phyloP scores from a whole-genome alignment of 1,139 yeast species.

The Magnusiomyces tetraspermus region DNA sequence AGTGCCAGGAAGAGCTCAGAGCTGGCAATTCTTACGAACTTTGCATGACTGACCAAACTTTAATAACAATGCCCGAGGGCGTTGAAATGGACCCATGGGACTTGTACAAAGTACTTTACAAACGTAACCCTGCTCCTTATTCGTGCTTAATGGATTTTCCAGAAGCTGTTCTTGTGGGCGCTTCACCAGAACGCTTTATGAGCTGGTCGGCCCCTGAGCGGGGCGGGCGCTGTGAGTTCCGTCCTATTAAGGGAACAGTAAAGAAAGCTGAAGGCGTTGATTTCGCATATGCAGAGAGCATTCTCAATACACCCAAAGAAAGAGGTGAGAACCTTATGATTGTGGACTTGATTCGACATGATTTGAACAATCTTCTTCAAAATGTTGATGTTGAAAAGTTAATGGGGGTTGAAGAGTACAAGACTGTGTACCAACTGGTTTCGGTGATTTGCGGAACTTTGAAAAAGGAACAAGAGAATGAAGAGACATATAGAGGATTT shows the following conservation, averaged over 20 bases:
- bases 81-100: slow-evolving; percentile 51
- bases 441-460: slow-evolving; percentile 73
- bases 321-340: slow-evolving; percentile 96
- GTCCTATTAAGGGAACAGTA: slow-evolving; percentile 97
- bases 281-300: slow-evolving; percentile 49
- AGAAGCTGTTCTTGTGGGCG: slow-evolving; percentile 56
- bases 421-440: slow-evolving; percentile 83
- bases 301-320: slow-evolving; percentile 81
- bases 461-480: slow-evolving; percentile 17
- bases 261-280: slow-evolving; percentile 42
- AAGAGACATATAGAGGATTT: slow-evolving; percentile 47
- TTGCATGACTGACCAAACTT: slow-evolving; percentile 77
- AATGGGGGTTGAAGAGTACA: slow-evolving; percentile 89
- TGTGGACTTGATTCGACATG: slow-evolving; percentile 91
- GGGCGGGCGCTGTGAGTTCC: slow-evolving; percentile 51
- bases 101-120: slow-evolving; percentile 61
- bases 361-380: slow-evolving; percentile 60
- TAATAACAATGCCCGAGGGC: slow-evolving; percentile 36
- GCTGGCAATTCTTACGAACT: slow-evolving; percentile 92
- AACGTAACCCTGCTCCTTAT: slow-evolving; percentile 85
- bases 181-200: slow-evolving; percentile 90
- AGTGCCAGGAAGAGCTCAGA: slow-evolving; percentile 60
- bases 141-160: slow-evolving; percentile 74
- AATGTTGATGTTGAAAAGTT: slow-evolving; percentile 64
- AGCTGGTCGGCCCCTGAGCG: slow-evolving; percentile 49